Percentiles rank a stretch among this genome's conserved stretches.
These are phyloP conservation scores for Phytophthora brassicae DNA, from an alignment of 352 stramenopile genomes.

Conservation along the genomic window DNA sequence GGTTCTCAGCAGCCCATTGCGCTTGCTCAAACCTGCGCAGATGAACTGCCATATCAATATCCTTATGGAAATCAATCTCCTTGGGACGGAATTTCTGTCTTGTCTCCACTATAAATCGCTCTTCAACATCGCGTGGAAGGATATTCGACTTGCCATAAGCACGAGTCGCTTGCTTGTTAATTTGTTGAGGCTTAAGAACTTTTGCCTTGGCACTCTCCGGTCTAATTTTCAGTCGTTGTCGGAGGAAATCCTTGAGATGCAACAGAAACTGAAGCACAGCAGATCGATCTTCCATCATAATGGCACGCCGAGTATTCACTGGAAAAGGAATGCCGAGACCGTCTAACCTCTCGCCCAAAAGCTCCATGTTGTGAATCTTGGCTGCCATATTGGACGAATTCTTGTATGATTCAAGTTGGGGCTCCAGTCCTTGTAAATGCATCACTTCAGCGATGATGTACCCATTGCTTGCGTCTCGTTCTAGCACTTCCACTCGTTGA, in stretches of 20 bases:
- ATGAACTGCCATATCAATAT: constrained; percentile 70
- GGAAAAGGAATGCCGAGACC: constrained; percentile 43
- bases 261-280: constrained; percentile 59
- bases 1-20: constrained; percentile 59
- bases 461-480: constrained; percentile 69
- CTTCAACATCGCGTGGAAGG: constrained; percentile 44
- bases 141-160: constrained; percentile 7
- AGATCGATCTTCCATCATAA: constrained; percentile 71
- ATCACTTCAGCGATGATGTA: constrained; percentile 69
- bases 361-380: constrained; percentile 68
- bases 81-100: constrained; percentile 45
- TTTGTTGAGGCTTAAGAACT: neutral
- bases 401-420: constrained; percentile 48
- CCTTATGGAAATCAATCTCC: constrained; percentile 55
- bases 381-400: constrained; percentile 33
- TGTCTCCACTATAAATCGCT: constrained; percentile 54
- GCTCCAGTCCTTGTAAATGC: constrained; percentile 48
- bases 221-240: constrained; percentile 23
- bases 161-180: neutral
- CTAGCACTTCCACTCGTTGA: constrained; percentile 48
- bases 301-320: constrained; percentile 41
- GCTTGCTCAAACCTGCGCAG: constrained; percentile 62
- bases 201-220: constrained; percentile 18
- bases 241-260: constrained; percentile 57
- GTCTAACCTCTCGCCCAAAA: constrained; percentile 43